Evolutionary conservation across 495 filamentous ascomycete species (phyloP), one percentile per base, ranked within the genome.

Genomic region (Geoglossum glabrum): DNA sequence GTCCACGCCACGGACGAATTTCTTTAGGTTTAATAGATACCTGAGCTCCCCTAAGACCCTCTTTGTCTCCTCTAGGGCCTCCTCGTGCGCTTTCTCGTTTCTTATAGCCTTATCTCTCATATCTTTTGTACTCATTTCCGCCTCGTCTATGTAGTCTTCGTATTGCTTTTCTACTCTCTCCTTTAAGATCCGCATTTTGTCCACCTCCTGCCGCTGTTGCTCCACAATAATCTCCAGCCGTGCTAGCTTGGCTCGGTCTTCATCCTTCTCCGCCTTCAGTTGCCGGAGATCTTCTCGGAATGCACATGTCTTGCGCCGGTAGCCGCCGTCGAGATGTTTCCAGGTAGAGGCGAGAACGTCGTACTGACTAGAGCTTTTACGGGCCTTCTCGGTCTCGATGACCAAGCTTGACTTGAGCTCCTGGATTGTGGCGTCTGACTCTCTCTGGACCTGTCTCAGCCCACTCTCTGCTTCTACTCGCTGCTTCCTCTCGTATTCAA

Each of bases 331-430:
- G 58, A 84, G 74, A 15, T 80, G 72, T 58, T 70, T 76, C 79
- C 80, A 85, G 60, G 83, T 74, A 33, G 74, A 76, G 30, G 77
- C 73, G 46, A 92, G 75, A 4, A 83, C 79, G 21, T 89, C 84
- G 63, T 90, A 89, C 58, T 86, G 77, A 15, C 72, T 75, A 7
- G 68, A 69, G 21, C 74, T 66, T 61, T 74, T 66, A 59, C 72
- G 71, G 50, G 79, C 76, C 51, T 79, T 70, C 54, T 79, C 75
- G 52, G 72, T 76, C 26, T 79, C 72, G 60, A 83, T 79, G 49
- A 85, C 80, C 34, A 82, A 75, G 61, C 81, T 77, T 9, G 71
- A 68, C 62, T 80, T 77, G 58, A 79, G 74, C 17, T 79, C 68
- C 34, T 73, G 71, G 27, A 73, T 71, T 10, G 67, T 78, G 25